Conservation (phyloP, 495 filamentous ascomycete genomes). For the Rhypophila decipiens region DNA sequence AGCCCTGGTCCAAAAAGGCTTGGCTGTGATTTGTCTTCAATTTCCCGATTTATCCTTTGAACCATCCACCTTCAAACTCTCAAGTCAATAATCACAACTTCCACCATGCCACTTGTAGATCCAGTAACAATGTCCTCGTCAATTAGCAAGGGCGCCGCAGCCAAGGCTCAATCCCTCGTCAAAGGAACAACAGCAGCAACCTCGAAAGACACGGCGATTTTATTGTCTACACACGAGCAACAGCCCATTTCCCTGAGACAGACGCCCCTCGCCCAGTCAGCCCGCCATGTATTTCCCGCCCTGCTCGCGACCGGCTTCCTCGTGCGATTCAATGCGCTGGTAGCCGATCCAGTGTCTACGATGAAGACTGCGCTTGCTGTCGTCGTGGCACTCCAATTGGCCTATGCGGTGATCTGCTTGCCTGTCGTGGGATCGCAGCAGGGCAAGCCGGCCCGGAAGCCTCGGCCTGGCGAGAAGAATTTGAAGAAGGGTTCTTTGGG, state of each 20-base stretch:
- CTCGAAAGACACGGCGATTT: too few species aligned
- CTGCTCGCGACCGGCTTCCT: slow-evolving; percentile 56
- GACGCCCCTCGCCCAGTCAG: slow-evolving; percentile 25
- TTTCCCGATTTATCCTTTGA: too few species aligned
- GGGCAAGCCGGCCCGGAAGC: slow-evolving; percentile 17
- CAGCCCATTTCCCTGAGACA: slow-evolving; percentile 27
- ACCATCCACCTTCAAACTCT: too few species aligned
- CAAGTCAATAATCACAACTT: neutral
- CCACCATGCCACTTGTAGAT: slow-evolving; percentile 27
- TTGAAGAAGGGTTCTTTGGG: slow-evolving; percentile 33
- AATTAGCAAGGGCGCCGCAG: slow-evolving; percentile 11
- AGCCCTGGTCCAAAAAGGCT: too few species aligned
- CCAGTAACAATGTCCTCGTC: slow-evolving; percentile 25
- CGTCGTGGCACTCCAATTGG: slow-evolving; percentile 57
- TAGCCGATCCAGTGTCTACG: slow-evolving; percentile 61
- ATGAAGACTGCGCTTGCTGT: slow-evolving; percentile 56
- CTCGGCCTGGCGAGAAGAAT: slow-evolving; percentile 37
- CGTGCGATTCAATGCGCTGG: slow-evolving; percentile 58
- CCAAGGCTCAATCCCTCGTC: slow-evolving; percentile 2
- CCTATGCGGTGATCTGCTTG: slow-evolving; percentile 66
- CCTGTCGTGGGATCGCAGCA: slow-evolving; percentile 51
- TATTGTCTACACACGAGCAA: slow-evolving; percentile 11
- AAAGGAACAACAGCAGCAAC: slow-evolving; percentile 14
- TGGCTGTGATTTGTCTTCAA: too few species aligned
- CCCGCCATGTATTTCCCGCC: slow-evolving; percentile 36